A percentile compares a stretch with the other conserved stretches of the same genome.
Conservation (phyloP, 1,284 basidiomycete species). For the Ustilago lituana region DNA sequence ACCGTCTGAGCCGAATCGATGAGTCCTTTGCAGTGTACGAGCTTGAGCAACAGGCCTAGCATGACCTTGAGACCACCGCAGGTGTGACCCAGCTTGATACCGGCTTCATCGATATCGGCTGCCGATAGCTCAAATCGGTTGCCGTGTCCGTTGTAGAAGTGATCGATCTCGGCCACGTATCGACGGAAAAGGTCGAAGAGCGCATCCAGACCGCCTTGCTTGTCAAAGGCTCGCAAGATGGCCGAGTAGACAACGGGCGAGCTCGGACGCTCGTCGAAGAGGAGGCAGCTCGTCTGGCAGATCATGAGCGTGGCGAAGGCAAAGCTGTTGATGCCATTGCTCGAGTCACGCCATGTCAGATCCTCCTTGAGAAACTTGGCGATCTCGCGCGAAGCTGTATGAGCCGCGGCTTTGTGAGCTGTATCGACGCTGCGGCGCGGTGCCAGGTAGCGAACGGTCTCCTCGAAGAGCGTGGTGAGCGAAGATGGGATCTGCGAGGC, state of each 20-base stretch:
- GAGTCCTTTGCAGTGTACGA: conserved; percentile 81
- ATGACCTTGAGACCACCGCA: conserved; percentile 84
- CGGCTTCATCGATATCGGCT: conserved; percentile 42
- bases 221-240: conserved; percentile 79
- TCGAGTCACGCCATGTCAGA: conserved; percentile 73
- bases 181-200: conserved; percentile 75
- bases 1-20: conserved; percentile 86
- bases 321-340: conserved; percentile 69
- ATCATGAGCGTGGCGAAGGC: conserved; percentile 76
- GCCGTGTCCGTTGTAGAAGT: conserved; percentile 70
- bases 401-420: conserved; percentile 80
- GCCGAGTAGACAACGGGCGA: conserved; percentile 76
- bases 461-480: conserved; percentile 86
- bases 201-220: conserved; percentile 77
- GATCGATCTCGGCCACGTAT: conserved; percentile 74
- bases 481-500: conserved; percentile 81
- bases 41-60: conserved; percentile 78
- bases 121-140: conserved; percentile 23
- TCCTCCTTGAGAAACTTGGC: conserved; percentile 80
- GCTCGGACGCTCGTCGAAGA: conserved; percentile 80
- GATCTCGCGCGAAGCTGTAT: conserved; percentile 76
- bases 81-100: conserved; percentile 72
- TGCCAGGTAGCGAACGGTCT: conserved; percentile 83
- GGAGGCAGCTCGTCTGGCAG: conserved; percentile 76
- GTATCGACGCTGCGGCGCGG: conserved; percentile 81